Evolutionary conservation across 2,329 filamentous ascomycete genomes (phyloP).

Genomic region (Xylariaceae sp.): DNA sequence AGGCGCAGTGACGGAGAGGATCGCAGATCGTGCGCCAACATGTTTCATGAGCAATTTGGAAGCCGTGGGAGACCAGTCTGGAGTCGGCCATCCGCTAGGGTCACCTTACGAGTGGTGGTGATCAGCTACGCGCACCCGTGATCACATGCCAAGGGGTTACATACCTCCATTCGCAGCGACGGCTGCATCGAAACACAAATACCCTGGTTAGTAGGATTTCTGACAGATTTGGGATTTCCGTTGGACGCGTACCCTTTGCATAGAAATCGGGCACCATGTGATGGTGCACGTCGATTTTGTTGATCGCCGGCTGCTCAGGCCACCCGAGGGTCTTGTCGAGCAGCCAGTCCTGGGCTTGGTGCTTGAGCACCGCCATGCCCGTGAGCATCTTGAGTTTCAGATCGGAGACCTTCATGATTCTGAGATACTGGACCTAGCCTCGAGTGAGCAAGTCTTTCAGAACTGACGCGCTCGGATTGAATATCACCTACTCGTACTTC

Average conservation of each 20-base stretch:
- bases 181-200: neutral
- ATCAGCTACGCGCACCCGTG: neutral
- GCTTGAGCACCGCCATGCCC: slow-evolving; percentile 3
- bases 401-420: slow-evolving; percentile 1
- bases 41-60: slow-evolving; percentile 2
- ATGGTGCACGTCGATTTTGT: slow-evolving; percentile 9
- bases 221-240: neutral
- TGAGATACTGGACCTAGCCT: neutral
- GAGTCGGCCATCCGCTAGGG: slow-evolving; percentile 2
- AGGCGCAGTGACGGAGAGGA: slow-evolving; percentile 2
- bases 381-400: slow-evolving; percentile 1
- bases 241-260: neutral
- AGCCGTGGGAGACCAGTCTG: slow-evolving; percentile 5
- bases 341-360: slow-evolving; percentile 8
- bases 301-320: slow-evolving; percentile 3
- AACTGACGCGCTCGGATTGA: neutral
- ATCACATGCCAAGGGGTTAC: neutral
- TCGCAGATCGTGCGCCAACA: neutral
- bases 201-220: neutral
- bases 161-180: slow-evolving; percentile 5
- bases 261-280: slow-evolving; percentile 6
- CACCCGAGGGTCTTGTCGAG: slow-evolving; percentile 4
- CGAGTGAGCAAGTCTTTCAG: neutral
- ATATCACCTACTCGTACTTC: neutral
- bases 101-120: neutral